Percentiles rank a stretch among this genome's conserved stretches.
Evolutionary conservation across 2,329 filamentous ascomycete genomes (phyloP).

Genomic region (Hymenotorrendiella dingleyae): DNA sequence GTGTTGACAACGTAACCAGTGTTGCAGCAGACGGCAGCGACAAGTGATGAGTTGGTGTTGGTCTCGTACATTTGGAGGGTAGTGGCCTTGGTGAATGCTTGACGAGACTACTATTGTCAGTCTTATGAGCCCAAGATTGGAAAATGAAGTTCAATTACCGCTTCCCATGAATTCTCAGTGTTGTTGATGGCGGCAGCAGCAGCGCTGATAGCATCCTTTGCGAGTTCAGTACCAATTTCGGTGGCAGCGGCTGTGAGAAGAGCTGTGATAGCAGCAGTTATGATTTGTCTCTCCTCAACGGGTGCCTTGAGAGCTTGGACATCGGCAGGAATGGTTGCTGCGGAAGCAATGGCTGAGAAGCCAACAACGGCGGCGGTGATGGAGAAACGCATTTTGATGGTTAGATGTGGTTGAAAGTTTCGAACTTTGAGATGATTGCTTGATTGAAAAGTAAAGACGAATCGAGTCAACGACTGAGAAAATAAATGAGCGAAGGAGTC

Average conservation of each 20-base stretch:
- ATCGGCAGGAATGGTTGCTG: not conserved
- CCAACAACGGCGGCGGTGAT: not conserved
- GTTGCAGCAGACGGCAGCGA: not conserved
- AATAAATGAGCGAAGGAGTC: not conserved
- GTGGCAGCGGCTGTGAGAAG: not conserved
- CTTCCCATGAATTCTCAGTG: not conserved
- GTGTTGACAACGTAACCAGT: not conserved
- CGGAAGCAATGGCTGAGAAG: not conserved
- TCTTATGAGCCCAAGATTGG: not conserved
- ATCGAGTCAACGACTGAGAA: not conserved
- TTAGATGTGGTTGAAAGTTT: not conserved
- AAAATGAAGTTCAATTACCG: not conserved
- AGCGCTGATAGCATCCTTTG: not conserved
- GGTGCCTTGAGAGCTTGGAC: not conserved
- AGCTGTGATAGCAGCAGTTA: not conserved
- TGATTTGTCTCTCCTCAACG: not conserved
- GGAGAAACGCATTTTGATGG: constrained; percentile 1
- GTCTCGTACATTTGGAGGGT: not conserved
- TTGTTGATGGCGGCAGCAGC: not conserved
- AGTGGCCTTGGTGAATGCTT: not conserved
- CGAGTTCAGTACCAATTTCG: not conserved
- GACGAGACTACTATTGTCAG: not conserved
- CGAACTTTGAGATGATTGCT: not conserved
- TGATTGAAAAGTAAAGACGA: not conserved
- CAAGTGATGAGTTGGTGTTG: not conserved